Evolutionary conservation across 2,329 filamentous ascomycete genomes (phyloP), one percentile per base, ranked within the genome.

Genomic region (Fusarium stilboides): DNA sequence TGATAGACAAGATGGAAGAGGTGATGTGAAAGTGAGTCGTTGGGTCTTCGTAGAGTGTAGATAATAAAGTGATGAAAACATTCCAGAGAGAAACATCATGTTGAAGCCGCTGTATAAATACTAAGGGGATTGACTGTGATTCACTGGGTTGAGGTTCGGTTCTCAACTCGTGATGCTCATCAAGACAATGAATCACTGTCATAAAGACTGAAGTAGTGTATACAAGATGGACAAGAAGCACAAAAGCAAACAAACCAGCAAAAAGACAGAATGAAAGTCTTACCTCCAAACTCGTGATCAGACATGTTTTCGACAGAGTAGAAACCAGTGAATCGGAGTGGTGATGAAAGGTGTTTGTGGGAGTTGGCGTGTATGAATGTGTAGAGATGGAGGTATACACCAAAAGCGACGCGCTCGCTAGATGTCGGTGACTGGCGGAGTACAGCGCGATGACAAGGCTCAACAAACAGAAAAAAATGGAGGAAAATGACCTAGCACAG

Each of bases 221-320:
- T 62, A 37, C 20, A 20, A 5, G 37, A 42, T 22, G 40, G 31
- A 47, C 14, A 34, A 28, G 37, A 40, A 24, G 31, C 44, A 44
- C 42, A 47, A 39, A 19, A 42, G n/a, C 26, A 55, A 62, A 60
- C 31, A 52, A 59, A 53, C 13, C 51, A 54, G 50, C 47, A 49
- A 61, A 36, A 31, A 72, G 24, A 53, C 33, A 52, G 28, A 46
- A 46, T 17, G 31, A 61, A 46, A 47, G 31, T 81, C 87, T 80
- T 76, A 89, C 88, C 86, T 80, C 84, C 86, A 81, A 90, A 88
- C 77, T 91, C 89, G 78, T 89, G 86, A 74, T 91, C 89, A 59
- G 89, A 91, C 89, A 91, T 91, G 66, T 45, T 80, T 73, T 47
- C 17, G 17, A 53, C 47, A 50, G 20, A 52, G 24, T 17, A 49